Base-by-base conservation (phyloP, 2,329 filamentous ascomycete species). In the Penicillium sp. region DNA sequence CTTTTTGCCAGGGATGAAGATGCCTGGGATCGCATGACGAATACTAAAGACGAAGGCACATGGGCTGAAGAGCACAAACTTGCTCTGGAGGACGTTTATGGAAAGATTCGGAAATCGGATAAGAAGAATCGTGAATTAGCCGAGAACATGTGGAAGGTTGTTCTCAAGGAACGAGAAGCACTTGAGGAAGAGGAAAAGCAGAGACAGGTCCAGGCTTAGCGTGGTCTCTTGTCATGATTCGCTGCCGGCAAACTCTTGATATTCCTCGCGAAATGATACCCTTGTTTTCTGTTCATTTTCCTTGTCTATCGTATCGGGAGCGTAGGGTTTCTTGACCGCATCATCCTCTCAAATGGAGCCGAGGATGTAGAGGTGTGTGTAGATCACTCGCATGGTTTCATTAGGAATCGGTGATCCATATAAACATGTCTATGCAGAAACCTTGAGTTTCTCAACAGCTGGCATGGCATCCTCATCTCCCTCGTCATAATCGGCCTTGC, bases 361-460 rank as follows among this genome's bases (percentile, higher is more conserved):
- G 9, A 29, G n/a, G 33, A 10, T 10, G 8, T 20, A 12, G 20
- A 12, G 9, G 4, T 9, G 8, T 35, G 32, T 35, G n/a, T 37
- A 37, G 33, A 20, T 37, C 33, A 20, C 33, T 20, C 13, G 24
- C 23, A 25, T 25, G 6, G n/a, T 51, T 53, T 45, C 41, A 52
- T 52, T 40, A 47, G 47, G 24, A 28, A 44, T 42, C 42, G 47
- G 38, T 24, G 39, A 35, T 48, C 49, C 49, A 43, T 41, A 20
- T 53, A 44, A 46, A 54, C 42, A 57, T 49, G 33, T 24, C 62
- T 62, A 80, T 50, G 80, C 81, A 58, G 82, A 79, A 46, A 95
- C 79, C 70, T 88, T 87, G 58, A 95, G 76, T 68, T 85, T 87
- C 55, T 86, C 82, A 52, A 92, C 72, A 29, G 77, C 67, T 1